Evolutionary conservation across 371 early-diverging fungal genomes (phyloP).

Genomic region (Thermomucor indicae-seudaticae): DNA sequence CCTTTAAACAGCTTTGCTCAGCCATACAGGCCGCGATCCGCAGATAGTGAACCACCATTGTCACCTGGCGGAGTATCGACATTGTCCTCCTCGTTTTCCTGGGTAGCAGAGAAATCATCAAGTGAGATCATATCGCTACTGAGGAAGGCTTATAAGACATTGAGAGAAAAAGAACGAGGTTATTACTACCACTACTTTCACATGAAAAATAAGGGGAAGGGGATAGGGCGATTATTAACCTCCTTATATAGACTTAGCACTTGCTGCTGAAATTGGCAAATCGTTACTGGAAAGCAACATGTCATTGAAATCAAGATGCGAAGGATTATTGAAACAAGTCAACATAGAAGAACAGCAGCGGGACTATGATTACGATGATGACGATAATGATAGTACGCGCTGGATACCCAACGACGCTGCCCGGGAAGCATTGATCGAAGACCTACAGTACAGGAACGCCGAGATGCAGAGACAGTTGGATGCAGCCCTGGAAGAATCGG

Average conservation of each 20-base stretch:
- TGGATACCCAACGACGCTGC: conserved; percentile 22
- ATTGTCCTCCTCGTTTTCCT: conserved; percentile 30
- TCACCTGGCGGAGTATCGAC: conserved; percentile 28
- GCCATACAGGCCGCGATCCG: no score
- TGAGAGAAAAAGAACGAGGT: conserved; percentile 40
- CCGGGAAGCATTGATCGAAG: conserved; percentile 32
- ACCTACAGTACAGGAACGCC: conserved; percentile 35
- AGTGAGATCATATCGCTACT: conserved; percentile 27
- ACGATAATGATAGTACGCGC: not conserved
- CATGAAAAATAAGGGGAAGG: not conserved
- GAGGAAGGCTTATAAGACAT: conserved; percentile 31
- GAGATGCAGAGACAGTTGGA: conserved; percentile 32
- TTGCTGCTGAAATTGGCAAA: conserved; percentile 60
- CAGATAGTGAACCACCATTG: conserved; percentile 5
- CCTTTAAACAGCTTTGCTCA: no score
- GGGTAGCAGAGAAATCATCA: conserved; percentile 42
- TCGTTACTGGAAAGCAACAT: conserved; percentile 51
- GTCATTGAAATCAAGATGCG: conserved; percentile 44
- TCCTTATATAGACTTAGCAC: conserved; percentile 40
- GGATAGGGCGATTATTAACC: not conserved
- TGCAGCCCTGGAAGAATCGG: conserved; percentile 17
- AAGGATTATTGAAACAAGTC: conserved; percentile 37
- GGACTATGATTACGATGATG: no score
- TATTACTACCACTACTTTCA: conserved; percentile 1
- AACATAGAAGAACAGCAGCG: conserved; percentile 4